A percentile compares a stretch with the other conserved stretches of the same genome.
These are phyloP conservation scores for Trichoderma sp. DNA, from an alignment of 2,329 filamentous ascomycete species.

Conservation along the genomic window DNA sequence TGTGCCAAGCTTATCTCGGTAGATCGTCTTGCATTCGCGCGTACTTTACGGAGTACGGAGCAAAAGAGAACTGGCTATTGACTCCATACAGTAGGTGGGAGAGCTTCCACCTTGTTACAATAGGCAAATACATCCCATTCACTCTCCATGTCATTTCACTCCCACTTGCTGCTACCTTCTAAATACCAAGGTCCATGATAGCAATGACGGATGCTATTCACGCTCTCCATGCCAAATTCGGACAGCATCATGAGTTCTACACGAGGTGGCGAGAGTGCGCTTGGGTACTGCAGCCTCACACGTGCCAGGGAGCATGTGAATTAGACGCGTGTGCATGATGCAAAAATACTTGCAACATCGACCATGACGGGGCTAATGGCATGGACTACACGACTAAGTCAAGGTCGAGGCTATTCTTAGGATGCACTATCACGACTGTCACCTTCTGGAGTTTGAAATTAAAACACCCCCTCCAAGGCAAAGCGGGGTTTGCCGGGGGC, in stretches of 20 bases:
- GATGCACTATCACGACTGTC: not conserved
- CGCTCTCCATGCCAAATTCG: not conserved
- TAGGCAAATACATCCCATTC: too few relatives aligned
- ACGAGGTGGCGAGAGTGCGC: not conserved
- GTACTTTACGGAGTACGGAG: too few relatives aligned
- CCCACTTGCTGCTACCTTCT: too few relatives aligned
- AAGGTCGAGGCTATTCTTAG: not conserved
- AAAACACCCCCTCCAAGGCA: not conserved
- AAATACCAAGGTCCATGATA: too few relatives aligned
- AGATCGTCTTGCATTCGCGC: too few relatives aligned
- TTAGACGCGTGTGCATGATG: not conserved
- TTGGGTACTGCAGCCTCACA: too few relatives aligned
- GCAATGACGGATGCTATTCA: not conserved
- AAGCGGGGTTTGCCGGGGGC: not conserved
- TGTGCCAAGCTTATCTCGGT: too few relatives aligned
- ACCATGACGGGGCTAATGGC: not conserved
- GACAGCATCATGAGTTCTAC: not conserved
- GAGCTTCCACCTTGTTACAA: too few relatives aligned
- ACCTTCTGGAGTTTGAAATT: not conserved
- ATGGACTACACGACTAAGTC: not conserved
- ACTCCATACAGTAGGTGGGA: too few relatives aligned
- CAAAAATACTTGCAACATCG: not conserved
- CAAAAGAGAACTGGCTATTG: too few relatives aligned
- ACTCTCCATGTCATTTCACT: too few relatives aligned
- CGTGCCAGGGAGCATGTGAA: not conserved